phyloP scores from a whole-genome alignment of 441 rosid genomes.

The Pelargonium myrrhifolium region DNA sequence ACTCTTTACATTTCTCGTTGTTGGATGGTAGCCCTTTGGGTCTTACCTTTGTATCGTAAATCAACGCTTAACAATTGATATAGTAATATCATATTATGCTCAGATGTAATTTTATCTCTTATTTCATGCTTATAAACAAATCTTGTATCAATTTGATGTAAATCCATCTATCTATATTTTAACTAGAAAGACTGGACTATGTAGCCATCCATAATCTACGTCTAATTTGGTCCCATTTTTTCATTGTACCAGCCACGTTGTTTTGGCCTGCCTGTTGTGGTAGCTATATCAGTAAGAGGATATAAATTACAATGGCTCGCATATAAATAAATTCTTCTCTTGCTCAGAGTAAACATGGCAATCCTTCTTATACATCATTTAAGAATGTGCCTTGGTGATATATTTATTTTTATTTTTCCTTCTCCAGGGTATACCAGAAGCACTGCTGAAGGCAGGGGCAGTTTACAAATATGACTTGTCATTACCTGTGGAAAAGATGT shows the following conservation, averaged over 20 bases:
- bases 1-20: background rate
- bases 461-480: constrained; percentile 88
- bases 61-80: background rate
- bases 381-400: constrained; percentile 1
- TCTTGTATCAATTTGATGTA: background rate
- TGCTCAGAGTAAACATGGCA: no score
- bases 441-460: constrained; percentile 78
- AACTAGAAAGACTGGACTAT: background rate
- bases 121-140: background rate
- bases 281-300: background rate
- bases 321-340: no score
- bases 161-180: background rate
- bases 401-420: background rate
- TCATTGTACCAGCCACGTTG: background rate
- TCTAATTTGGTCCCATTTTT: background rate
- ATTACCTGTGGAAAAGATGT: constrained; percentile 74
- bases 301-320: no score
- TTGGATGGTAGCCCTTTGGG: constrained; percentile 7
- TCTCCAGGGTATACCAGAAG: constrained; percentile 77
- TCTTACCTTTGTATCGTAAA: constrained; percentile 9
- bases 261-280: background rate
- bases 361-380: no score
- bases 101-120: background rate
- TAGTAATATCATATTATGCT: no score
- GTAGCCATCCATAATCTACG: background rate